Conservation (phyloP, 1,139 yeast genomes). For the Kurtzmaniella natalensis region DNA sequence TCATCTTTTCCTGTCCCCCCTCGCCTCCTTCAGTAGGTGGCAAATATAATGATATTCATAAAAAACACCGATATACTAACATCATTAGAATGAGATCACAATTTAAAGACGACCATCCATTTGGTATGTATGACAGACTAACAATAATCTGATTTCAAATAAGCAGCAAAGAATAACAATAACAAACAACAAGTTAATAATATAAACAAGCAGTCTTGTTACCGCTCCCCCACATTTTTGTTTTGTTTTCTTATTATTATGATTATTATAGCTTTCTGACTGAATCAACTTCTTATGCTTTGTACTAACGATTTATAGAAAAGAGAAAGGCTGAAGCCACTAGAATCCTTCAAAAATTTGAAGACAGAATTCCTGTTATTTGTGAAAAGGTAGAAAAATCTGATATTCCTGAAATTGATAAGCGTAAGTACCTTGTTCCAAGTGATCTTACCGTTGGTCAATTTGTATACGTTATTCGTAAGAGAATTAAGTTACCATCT, state of each 20-base stretch:
- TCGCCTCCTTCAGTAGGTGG: too few species aligned
- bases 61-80: too few species aligned
- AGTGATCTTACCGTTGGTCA: slow-evolving; percentile 96
- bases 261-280: slow-evolving; percentile 6
- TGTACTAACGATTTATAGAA: slow-evolving; percentile 43
- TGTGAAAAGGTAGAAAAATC: slow-evolving; percentile 98
- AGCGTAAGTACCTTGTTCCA: slow-evolving; percentile 94
- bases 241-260: neutral
- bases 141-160: too few species aligned
- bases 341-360: slow-evolving; percentile 84
- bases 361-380: slow-evolving; percentile 91
- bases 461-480: slow-evolving; percentile 94
- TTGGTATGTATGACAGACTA: slow-evolving; percentile 61
- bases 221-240: neutral
- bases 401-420: slow-evolving; percentile 93
- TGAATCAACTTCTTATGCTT: slow-evolving; percentile 10
- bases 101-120: slow-evolving; percentile 88
- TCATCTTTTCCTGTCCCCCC: too few species aligned
- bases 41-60: too few species aligned
- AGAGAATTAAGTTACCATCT: slow-evolving; percentile 91
- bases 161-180: too few species aligned
- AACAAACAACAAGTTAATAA: too few species aligned
- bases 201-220: neutral
- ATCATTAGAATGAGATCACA: slow-evolving; percentile 66
- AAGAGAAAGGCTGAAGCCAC: slow-evolving; percentile 95